Percentiles rank a stretch among this genome's conserved stretches.
Evolutionary conservation across 805 yeast species (phyloP).

Genomic region (Lipomyces sp.): DNA sequence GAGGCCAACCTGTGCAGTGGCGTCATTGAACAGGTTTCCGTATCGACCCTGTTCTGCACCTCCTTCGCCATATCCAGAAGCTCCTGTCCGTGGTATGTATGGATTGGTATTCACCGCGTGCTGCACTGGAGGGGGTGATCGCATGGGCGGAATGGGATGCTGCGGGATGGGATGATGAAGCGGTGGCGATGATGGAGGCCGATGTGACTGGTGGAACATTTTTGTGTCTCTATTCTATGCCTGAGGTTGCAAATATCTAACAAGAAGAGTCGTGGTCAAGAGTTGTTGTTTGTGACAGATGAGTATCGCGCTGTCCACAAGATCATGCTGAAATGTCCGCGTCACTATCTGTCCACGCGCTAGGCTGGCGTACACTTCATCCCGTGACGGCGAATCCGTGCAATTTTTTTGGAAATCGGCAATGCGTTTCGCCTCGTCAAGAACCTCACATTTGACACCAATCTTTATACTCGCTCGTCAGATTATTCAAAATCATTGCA

Average conservation of each 20-base stretch:
- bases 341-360: neutral
- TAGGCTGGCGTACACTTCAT: neutral
- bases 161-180: slow-evolving; percentile 53
- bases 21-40: slow-evolving; percentile 64
- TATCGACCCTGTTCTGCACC: slow-evolving; percentile 24
- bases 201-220: slow-evolving; percentile 33
- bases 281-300: no score
- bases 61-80: slow-evolving; percentile 7
- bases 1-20: slow-evolving; percentile 80
- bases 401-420: neutral
- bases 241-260: neutral
- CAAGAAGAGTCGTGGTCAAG: neutral
- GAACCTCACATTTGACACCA: neutral
- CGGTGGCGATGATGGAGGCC: slow-evolving; percentile 46
- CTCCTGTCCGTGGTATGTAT: slow-evolving; percentile 19
- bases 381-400: neutral
- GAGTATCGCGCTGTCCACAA: neutral
- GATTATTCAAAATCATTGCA: neutral
- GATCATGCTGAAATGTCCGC: neutral
- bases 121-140: slow-evolving; percentile 44
- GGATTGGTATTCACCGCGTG: slow-evolving; percentile 23
- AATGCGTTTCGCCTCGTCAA: neutral
- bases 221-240: neutral
- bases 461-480: neutral
- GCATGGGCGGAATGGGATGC: slow-evolving; percentile 50